A percentile compares a stretch with the other conserved stretches of the same genome.
Evolutionary conservation across 306 rosid genomes (phyloP).

Genomic region (Adenanthera pavonina): DNA sequence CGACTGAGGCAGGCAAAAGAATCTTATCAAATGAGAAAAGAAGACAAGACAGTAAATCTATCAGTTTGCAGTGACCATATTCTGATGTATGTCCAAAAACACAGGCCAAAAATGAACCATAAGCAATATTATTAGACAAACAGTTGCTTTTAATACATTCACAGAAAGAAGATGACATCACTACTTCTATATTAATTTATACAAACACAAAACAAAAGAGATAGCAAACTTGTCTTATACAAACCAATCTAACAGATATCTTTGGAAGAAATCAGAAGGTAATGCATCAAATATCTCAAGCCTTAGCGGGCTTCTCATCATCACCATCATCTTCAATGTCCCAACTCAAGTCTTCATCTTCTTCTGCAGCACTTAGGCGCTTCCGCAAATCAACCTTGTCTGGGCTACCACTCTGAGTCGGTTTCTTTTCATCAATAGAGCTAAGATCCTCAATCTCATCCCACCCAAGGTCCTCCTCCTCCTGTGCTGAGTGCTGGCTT

Average conservation of each 20-base stretch:
- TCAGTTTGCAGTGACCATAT: neutral
- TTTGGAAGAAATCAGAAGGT: slow-evolving; percentile 10
- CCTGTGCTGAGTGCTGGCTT: slow-evolving; percentile 41
- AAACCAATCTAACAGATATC: slow-evolving; percentile 35
- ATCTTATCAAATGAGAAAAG: neutral
- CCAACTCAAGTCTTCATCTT: slow-evolving; percentile 91
- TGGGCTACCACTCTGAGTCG: slow-evolving; percentile 42
- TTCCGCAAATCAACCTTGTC: slow-evolving; percentile 61
- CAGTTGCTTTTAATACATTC: slow-evolving; percentile 36
- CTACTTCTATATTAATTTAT: slow-evolving; percentile 41
- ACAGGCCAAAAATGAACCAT: slow-evolving; percentile 1
- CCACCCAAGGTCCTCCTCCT: slow-evolving; percentile 82
- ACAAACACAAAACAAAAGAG: neutral
- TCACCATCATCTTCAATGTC: slow-evolving; percentile 75
- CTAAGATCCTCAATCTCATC: slow-evolving; percentile 93
- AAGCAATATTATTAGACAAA: slow-evolving; percentile 18
- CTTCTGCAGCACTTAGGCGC: slow-evolving; percentile 68
- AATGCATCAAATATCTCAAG: slow-evolving; percentile 38
- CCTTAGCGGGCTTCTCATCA: slow-evolving; percentile 52
- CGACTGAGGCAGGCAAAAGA: neutral
- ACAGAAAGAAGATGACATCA: slow-evolving; percentile 18
- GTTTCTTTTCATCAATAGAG: slow-evolving; percentile 65
- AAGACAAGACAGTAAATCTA: neutral
- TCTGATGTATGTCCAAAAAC: neutral
- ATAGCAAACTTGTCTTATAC: slow-evolving; percentile 16